phyloP scores from a whole-genome alignment of 495 filamentous ascomycete species.

The Margaritispora aquatica region DNA sequence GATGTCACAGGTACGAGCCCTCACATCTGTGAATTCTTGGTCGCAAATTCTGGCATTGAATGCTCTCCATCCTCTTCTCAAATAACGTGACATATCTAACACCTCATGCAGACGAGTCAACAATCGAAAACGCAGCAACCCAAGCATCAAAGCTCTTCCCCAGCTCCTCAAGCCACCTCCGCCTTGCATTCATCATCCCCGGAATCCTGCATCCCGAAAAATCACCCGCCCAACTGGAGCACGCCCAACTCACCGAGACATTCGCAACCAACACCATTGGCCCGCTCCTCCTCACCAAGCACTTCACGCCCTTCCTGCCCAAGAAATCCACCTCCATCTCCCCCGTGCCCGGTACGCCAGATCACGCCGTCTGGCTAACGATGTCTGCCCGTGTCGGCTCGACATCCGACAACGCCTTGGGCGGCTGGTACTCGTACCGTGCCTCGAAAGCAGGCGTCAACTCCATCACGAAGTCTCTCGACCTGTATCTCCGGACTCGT shows the following conservation, averaged over 20 bases:
- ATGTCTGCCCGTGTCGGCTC: slow-evolving; percentile 76
- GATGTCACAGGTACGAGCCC: slow-evolving; percentile 49
- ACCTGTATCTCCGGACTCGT: slow-evolving; percentile 52
- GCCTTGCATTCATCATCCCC: slow-evolving; percentile 63
- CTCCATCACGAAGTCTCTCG: slow-evolving; percentile 63
- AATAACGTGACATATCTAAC: background rate
- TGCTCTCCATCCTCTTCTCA: no score
- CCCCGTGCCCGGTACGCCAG: slow-evolving; percentile 4
- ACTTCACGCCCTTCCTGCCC: slow-evolving; percentile 63
- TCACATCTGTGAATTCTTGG: slow-evolving; percentile 28
- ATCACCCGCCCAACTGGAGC: slow-evolving; percentile 55
- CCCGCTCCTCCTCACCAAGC: slow-evolving; percentile 68
- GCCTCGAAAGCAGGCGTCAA: slow-evolving; percentile 69
- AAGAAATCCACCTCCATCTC: slow-evolving; percentile 24
- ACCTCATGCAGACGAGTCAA: slow-evolving; percentile 29
- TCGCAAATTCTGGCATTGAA: no score
- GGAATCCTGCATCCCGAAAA: slow-evolving; percentile 74
- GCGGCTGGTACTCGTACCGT: slow-evolving; percentile 75
- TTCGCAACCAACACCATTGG: slow-evolving; percentile 68
- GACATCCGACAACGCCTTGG: slow-evolving; percentile 59
- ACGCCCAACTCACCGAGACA: slow-evolving; percentile 48
- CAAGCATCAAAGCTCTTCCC: slow-evolving; percentile 41
- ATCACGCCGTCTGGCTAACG: slow-evolving; percentile 56
- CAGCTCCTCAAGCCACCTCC: slow-evolving; percentile 44
- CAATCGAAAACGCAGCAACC: slow-evolving; percentile 37